A percentile compares a stretch with the other conserved stretches of the same genome.
These are phyloP conservation scores for Carex scoparia DNA, from an alignment of 176 grass and related monocot genomes.

Conservation along the genomic window DNA sequence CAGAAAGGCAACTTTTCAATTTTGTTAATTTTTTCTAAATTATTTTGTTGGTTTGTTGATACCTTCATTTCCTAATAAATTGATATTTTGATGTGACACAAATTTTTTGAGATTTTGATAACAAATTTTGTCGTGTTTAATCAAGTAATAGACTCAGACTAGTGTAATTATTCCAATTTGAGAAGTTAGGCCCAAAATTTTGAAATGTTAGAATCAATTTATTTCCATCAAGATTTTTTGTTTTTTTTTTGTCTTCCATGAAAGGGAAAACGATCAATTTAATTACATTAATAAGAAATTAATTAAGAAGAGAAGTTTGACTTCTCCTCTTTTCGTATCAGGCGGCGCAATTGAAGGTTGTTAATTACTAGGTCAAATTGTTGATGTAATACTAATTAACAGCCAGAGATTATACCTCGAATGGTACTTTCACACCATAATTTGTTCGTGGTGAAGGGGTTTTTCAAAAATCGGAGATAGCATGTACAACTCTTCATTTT, in stretches of 20 bases:
- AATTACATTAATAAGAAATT: neutral
- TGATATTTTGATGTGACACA: neutral
- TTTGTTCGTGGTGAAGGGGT: neutral
- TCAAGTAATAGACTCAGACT: neutral
- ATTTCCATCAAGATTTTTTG: neutral
- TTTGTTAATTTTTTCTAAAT: slow-evolving; percentile 3
- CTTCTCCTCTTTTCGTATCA: neutral
- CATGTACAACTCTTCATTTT: neutral
- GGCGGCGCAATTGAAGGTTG: neutral
- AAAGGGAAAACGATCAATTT: neutral
- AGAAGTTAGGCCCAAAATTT: neutral
- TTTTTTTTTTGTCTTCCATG: neutral
- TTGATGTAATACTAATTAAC: neutral
- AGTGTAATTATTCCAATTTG: neutral
- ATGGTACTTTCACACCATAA: neutral
- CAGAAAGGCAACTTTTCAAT: slow-evolving; percentile 12
- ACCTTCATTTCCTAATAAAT: slow-evolving; percentile 12
- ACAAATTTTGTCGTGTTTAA: neutral
- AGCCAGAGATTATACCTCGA: neutral
- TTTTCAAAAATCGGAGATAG: neutral
- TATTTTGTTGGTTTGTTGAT: slow-evolving; percentile 29
- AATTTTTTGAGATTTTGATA: neutral
- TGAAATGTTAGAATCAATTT: neutral
- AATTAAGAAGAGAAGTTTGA: slow-evolving; percentile 5
- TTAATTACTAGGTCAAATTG: neutral